These are phyloP conservation scores for Fusarium sambucinum DNA, from an alignment of 2,329 filamentous ascomycete species.

Conservation along the genomic window DNA sequence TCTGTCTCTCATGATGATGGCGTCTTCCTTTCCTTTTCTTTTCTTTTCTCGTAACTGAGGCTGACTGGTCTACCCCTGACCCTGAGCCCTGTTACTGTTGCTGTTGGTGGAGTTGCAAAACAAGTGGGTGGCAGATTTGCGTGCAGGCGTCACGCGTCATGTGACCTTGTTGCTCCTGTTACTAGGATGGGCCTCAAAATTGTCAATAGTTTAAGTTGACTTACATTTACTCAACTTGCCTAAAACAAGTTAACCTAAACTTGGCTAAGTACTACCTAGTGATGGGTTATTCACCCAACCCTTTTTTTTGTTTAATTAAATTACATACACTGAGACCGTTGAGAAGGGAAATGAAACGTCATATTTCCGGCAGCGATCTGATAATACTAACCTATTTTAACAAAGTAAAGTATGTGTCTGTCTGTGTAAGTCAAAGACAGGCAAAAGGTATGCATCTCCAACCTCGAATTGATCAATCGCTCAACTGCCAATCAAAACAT, in stretches of 20 bases:
- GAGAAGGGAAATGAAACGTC: background rate
- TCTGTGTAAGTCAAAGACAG: background rate
- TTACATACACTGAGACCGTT: background rate
- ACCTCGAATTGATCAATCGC: background rate
- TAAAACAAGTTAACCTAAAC: background rate
- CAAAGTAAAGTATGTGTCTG: background rate
- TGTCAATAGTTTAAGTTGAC: constrained; percentile 3
- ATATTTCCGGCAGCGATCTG: background rate
- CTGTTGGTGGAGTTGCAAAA: constrained; percentile 35
- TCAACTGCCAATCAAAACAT: background rate
- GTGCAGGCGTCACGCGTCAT: constrained; percentile 45
- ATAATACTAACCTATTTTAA: background rate
- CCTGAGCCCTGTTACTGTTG: constrained; percentile 11
- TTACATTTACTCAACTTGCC: background rate
- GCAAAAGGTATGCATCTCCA: background rate
- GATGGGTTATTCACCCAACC: background rate
- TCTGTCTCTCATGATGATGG: background rate
- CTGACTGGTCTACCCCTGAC: constrained; percentile 12
- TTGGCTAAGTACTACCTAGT: background rate
- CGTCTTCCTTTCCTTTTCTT: constrained; percentile 1
- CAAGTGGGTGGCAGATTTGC: constrained; percentile 38
- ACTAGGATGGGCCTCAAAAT: constrained; percentile 10
- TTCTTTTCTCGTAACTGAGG: background rate
- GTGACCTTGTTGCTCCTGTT: constrained; percentile 28
- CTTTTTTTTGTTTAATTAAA: background rate